Conservation (phyloP, 768 basidiomycete genomes). For the Strobilomyces dryophilus region DNA sequence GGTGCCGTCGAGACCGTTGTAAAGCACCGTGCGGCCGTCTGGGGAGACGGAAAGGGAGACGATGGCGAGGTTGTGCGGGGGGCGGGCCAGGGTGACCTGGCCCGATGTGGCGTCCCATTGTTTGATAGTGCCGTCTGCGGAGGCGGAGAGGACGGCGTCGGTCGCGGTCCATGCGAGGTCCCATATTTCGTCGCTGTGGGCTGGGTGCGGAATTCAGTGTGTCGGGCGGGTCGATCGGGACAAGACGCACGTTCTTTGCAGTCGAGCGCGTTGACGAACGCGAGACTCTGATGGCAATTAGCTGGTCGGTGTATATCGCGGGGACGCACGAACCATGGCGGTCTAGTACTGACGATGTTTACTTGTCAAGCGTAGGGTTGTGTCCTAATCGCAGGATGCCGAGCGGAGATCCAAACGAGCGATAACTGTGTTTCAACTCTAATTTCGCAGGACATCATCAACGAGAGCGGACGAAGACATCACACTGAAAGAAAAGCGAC, state of each 20-base stretch:
- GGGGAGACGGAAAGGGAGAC: slow-evolving; percentile 73
- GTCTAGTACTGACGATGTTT: neutral
- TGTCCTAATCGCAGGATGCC: slow-evolving; percentile 37
- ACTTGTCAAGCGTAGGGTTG: neutral
- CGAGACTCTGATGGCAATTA: slow-evolving; percentile 50
- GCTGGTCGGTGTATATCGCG: slow-evolving; percentile 1
- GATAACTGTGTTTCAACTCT: slow-evolving; percentile 43
- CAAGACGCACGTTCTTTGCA: slow-evolving; percentile 65
- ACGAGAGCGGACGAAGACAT: slow-evolving; percentile 97
- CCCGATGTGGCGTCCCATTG: slow-evolving; percentile 66
- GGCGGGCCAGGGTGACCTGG: slow-evolving; percentile 53
- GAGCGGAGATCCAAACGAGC: slow-evolving; percentile 51
- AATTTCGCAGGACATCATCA: slow-evolving; percentile 61
- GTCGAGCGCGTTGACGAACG: slow-evolving; percentile 68
- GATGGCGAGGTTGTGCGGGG: slow-evolving; percentile 81
- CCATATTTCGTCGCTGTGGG: slow-evolving; percentile 79
- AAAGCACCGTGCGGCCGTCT: slow-evolving; percentile 62
- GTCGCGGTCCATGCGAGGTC: slow-evolving; percentile 66
- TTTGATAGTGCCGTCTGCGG: slow-evolving; percentile 74
- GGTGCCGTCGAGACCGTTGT: slow-evolving; percentile 82
- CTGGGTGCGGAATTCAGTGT: slow-evolving; percentile 35
- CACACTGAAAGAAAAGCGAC: slow-evolving; percentile 38
- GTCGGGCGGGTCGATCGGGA: slow-evolving; percentile 5
- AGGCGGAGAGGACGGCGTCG: slow-evolving; percentile 63
- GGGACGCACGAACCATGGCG: slow-evolving; percentile 28